Percentiles rank a stretch among this genome's conserved stretches.
Evolutionary conservation across 192 early-diverging fungal species (phyloP).

Genomic region (Coemansia pectinata): DNA sequence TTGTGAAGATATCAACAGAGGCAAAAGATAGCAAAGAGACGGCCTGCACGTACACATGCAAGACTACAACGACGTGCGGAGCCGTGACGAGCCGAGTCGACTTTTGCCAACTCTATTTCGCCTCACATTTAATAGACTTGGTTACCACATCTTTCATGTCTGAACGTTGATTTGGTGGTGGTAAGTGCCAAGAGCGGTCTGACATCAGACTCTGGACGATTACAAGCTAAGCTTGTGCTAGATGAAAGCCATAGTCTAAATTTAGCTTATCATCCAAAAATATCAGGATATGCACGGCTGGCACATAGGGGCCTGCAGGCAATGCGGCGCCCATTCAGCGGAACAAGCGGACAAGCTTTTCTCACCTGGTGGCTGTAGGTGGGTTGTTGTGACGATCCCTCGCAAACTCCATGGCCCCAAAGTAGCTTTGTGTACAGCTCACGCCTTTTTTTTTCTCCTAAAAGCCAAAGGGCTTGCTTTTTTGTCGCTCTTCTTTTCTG

Average conservation of each 20-base stretch:
- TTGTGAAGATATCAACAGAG: not conserved
- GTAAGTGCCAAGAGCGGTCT: not conserved
- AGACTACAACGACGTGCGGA: not conserved
- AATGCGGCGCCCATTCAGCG: not conserved
- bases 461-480: not conserved
- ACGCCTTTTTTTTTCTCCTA: not conserved
- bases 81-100: not conserved
- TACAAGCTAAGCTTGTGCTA: not conserved
- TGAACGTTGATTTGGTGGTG: no score
- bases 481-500: slow-evolving; percentile 1
- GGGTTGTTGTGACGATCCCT: not conserved
- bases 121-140: not conserved
- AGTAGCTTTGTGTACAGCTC: not conserved
- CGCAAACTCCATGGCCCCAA: not conserved
- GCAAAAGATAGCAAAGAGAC: not conserved
- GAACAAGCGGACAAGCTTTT: not conserved
- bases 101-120: not conserved
- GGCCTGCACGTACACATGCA: not conserved
- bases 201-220: not conserved
- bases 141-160: not conserved
- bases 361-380: not conserved
- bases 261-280: not conserved
- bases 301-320: not conserved
- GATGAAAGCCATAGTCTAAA: not conserved
- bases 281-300: not conserved